phyloP scores from a whole-genome alignment of 768 basidiomycete genomes.

The Xanthoconium stramineum region DNA sequence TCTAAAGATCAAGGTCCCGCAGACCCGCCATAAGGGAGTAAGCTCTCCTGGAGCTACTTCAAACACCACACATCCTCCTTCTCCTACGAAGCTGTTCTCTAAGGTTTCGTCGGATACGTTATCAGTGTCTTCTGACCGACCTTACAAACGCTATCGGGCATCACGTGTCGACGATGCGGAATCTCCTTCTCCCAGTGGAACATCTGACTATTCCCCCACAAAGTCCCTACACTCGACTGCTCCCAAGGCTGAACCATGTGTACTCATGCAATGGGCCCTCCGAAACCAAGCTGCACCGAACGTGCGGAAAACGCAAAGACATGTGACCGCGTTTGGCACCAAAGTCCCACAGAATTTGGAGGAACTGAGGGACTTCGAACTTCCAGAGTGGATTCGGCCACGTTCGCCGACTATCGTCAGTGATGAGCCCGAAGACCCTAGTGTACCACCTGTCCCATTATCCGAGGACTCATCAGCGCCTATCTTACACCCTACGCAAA shows the following conservation, averaged over 20 bases:
- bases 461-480: conserved; percentile 3
- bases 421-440: conserved; percentile 6
- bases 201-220: conserved; percentile 16
- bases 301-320: conserved; percentile 49
- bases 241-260: conserved; percentile 30
- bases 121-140: conserved; percentile 27
- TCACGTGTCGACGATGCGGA: conserved; percentile 21
- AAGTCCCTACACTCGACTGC: conserved; percentile 7
- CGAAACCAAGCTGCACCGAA: conserved; percentile 44
- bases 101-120: conserved; percentile 30
- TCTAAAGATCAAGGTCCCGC: conserved; percentile 35
- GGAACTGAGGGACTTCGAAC: conserved; percentile 50
- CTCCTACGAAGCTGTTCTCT: conserved; percentile 27
- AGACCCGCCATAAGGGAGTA: conserved; percentile 20
- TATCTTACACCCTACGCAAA: conserved; percentile 13
- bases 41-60: conserved; percentile 19
- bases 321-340: conserved; percentile 57
- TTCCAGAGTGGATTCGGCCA: conserved; percentile 51
- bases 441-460: not conserved
- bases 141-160: conserved; percentile 29
- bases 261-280: conserved; percentile 48
- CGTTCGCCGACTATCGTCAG: conserved; percentile 16
- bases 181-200: conserved; percentile 19
- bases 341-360: conserved; percentile 50
- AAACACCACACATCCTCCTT: conserved; percentile 7